Conservation (phyloP, 768 basidiomycete genomes). For the Boletus edulis region DNA sequence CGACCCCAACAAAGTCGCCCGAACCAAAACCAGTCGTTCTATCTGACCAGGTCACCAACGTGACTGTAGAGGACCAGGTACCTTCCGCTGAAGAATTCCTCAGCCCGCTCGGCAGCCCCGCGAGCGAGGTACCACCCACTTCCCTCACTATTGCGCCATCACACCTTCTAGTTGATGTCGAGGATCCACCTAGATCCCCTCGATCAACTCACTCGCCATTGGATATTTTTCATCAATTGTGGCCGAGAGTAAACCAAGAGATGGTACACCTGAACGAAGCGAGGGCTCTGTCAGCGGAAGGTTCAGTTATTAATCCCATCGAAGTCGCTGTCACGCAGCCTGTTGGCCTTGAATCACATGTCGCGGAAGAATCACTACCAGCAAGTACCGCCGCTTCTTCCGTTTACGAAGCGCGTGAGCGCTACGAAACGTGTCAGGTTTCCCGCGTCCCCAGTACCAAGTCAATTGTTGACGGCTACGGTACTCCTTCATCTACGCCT, state of each 20-base stretch:
- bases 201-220: constrained; percentile 2
- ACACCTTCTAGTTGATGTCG: constrained; percentile 9
- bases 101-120: constrained; percentile 20
- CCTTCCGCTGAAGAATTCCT: constrained; percentile 22
- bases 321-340: neutral
- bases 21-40: neutral
- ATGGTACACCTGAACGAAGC: constrained; percentile 31
- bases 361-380: constrained; percentile 30
- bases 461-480: constrained; percentile 33
- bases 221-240: constrained; percentile 28
- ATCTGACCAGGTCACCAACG: neutral
- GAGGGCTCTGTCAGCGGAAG: neutral
- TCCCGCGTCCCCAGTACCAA: constrained; percentile 11
- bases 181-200: constrained; percentile 7
- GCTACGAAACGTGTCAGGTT: neutral
- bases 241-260: constrained; percentile 38
- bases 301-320: neutral
- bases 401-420: neutral
- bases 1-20: neutral
- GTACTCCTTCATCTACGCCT: constrained; percentile 12
- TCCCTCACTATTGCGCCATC: neutral
- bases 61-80: neutral
- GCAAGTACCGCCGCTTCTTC: constrained; percentile 23
- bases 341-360: constrained; percentile 23
- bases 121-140: neutral